These are phyloP conservation scores for Phlebiopsis gigantea DNA, from an alignment of 768 basidiomycete species.

Conservation along the genomic window DNA sequence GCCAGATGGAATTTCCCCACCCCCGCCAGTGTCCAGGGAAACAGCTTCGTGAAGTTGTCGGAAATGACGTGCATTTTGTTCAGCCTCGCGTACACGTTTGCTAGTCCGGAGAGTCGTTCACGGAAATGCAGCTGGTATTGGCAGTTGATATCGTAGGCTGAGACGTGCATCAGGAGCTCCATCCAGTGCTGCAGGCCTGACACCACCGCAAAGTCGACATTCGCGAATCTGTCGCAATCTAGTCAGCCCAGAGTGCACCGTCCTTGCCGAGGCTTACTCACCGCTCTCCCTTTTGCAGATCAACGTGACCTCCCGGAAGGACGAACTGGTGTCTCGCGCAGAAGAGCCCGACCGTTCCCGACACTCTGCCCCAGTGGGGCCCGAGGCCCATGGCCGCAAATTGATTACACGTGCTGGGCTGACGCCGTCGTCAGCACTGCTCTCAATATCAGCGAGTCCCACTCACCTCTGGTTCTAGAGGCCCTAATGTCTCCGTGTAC, in stretches of 20 bases:
- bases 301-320: constrained; percentile 12
- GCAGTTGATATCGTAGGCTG: constrained; percentile 25
- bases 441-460: background rate
- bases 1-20: constrained; percentile 16
- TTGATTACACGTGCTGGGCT: constrained; percentile 14
- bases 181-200: constrained; percentile 12
- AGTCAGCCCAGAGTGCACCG: background rate
- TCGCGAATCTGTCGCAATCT: constrained; percentile 4
- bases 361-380: constrained; percentile 9
- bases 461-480: constrained; percentile 7
- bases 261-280: background rate
- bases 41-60: background rate
- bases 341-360: constrained; percentile 12
- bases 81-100: background rate
- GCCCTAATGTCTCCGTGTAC: background rate
- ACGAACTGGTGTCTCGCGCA: constrained; percentile 17
- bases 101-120: constrained; percentile 11
- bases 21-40: constrained; percentile 2
- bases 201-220: constrained; percentile 11
- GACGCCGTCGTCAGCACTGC: background rate
- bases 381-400: constrained; percentile 15
- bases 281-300: constrained; percentile 17
- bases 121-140: constrained; percentile 16
- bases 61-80: background rate
- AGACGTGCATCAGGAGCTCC: constrained; percentile 3